phyloP scores from a whole-genome alignment of 2,329 filamentous ascomycete species.

The Talaromyces sp. region DNA sequence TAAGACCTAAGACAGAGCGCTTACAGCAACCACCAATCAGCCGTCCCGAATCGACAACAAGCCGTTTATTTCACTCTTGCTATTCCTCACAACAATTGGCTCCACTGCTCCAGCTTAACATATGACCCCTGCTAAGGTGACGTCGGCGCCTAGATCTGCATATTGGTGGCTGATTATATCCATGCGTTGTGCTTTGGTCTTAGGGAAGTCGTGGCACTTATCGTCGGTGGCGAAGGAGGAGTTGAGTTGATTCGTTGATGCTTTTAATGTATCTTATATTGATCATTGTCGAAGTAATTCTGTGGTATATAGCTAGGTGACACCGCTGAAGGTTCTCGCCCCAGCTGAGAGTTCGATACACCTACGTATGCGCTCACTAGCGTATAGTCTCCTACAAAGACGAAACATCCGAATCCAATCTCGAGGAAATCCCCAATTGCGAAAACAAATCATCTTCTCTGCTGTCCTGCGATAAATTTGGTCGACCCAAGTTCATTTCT shows the following conservation, averaged over 20 bases:
- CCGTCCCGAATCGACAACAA: neutral
- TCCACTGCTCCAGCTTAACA: neutral
- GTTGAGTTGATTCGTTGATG: neutral
- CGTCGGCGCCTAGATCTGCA: slow-evolving; percentile 12
- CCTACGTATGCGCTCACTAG: neutral
- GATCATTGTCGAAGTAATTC: neutral
- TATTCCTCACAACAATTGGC: neutral
- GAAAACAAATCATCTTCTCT: neutral
- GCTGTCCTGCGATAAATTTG: neutral
- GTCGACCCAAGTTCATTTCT: neutral
- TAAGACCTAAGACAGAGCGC: neutral
- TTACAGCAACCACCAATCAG: neutral
- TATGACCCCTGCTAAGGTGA: slow-evolving; percentile 10
- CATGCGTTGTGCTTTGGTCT: neutral
- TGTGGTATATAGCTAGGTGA: neutral
- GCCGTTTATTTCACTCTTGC: neutral
- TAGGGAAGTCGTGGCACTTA: neutral
- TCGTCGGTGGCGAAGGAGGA: neutral
- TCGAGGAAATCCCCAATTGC: neutral
- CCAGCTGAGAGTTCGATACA: neutral
- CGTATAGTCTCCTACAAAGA: neutral
- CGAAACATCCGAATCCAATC: neutral
- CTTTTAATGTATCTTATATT: neutral
- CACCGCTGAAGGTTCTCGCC: neutral
- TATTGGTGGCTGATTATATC: neutral